Conservation (phyloP, 2,329 filamentous ascomycete species). For the Arthrobotrys entomopaga region DNA sequence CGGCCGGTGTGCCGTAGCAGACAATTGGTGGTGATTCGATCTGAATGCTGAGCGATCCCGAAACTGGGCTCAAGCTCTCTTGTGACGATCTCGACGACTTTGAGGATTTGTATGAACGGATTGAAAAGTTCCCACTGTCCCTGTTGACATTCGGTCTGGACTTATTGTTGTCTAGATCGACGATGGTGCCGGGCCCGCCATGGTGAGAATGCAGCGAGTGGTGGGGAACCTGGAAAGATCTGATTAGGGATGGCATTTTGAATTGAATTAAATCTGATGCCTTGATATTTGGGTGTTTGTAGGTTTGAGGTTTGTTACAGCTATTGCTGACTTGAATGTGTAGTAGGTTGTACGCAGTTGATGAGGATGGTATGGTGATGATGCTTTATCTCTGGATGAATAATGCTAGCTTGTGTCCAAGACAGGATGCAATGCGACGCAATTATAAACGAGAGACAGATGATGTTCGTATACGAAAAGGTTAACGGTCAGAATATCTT, state of each 20-base stretch:
- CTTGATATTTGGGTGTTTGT: constrained; percentile 4
- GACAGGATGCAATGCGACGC: constrained; percentile 36
- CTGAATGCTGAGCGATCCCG: constrained; percentile 49
- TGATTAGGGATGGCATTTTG: constrained; percentile 51
- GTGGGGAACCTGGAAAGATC: constrained; percentile 50
- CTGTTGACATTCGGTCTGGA: constrained; percentile 17
- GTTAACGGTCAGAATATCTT: too few species aligned
- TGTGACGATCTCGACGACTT: constrained; percentile 50
- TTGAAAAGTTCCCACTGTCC: constrained; percentile 43
- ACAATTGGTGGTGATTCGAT: constrained; percentile 90
- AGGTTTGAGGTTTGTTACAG: constrained; percentile 17
- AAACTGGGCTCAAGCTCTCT: constrained; percentile 36
- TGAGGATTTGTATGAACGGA: constrained; percentile 45
- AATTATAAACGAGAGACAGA: constrained; percentile 48
- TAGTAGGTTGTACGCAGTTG: constrained; percentile 1
- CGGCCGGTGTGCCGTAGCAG: constrained; percentile 78
- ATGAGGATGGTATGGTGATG: constrained; percentile 2
- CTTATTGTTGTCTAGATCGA: constrained; percentile 37
- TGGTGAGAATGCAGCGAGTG: constrained; percentile 43
- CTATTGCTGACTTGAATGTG: constrained; percentile 15
- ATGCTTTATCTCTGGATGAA: constrained; percentile 18
- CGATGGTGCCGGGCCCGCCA: constrained; percentile 46
- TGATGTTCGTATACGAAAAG: constrained; percentile 10
- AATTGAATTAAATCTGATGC: background rate
- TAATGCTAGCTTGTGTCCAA: constrained; percentile 27